Conservation (phyloP, 306 rosid species). For the Glycine tomentella region DNA sequence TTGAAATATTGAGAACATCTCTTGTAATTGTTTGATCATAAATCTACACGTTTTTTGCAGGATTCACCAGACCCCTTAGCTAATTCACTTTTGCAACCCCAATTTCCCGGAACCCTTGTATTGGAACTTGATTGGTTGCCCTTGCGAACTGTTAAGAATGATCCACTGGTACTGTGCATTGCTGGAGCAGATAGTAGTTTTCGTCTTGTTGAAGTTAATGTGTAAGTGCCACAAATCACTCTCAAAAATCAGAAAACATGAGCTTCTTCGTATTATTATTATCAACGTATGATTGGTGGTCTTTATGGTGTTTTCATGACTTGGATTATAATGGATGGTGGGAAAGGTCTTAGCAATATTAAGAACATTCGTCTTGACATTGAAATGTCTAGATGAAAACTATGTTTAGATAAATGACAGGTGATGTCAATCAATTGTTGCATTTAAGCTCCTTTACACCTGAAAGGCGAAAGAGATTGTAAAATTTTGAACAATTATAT, state of each 20-base stretch:
- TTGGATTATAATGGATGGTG: conserved; percentile 11
- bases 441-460: conserved; percentile 27
- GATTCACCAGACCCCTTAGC: conserved; percentile 94
- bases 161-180: conserved; percentile 91
- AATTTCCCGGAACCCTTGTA: conserved; percentile 89
- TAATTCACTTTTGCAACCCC: conserved; percentile 93
- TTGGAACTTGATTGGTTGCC: conserved; percentile 99
- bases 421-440: conserved; percentile 35
- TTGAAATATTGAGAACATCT: not conserved
- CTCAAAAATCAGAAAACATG: conserved; percentile 31
- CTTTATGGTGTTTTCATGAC: conserved; percentile 23
- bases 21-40: conserved; percentile 30
- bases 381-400: conserved; percentile 27
- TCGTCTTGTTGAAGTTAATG: conserved; percentile 80
- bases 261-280: conserved; percentile 27
- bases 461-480: not conserved
- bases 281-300: conserved; percentile 28
- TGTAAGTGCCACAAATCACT: conserved; percentile 62
- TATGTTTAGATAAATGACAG: conserved; percentile 5
- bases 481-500: not conserved
- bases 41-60: conserved; percentile 53
- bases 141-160: conserved; percentile 79
- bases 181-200: conserved; percentile 99
- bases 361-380: conserved; percentile 20
- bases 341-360: conserved; percentile 28